Conservation (phyloP, 2,329 filamentous ascomycete genomes). For the Aspergillus proliferans region DNA sequence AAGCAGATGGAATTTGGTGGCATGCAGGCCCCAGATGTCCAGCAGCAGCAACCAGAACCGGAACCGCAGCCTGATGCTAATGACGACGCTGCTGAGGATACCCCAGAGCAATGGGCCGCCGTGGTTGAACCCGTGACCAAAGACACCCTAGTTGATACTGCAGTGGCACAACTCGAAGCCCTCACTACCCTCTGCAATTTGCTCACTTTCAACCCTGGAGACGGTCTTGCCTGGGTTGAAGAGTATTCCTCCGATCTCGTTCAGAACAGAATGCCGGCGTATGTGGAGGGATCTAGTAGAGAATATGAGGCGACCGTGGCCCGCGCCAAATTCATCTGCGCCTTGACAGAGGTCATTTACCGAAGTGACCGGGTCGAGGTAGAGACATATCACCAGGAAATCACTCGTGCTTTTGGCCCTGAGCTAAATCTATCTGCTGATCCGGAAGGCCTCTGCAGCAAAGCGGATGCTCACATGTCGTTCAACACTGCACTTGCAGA, state of each 20-base stretch:
- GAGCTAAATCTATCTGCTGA: conserved; percentile 38
- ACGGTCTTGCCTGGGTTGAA: conserved; percentile 52
- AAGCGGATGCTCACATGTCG: conserved; percentile 52
- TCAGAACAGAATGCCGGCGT: conserved; percentile 48
- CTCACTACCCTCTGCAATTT: conserved; percentile 49
- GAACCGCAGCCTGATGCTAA: conserved; percentile 3
- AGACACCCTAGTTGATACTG: conserved; percentile 60
- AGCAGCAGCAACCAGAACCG: conserved; percentile 12
- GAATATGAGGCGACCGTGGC: conserved; percentile 50
- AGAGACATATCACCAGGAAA: conserved; percentile 46
- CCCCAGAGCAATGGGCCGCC: conserved; percentile 56
- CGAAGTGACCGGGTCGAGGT: conserved; percentile 45
- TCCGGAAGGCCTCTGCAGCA: conserved; percentile 47
- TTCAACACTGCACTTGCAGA: conserved; percentile 46
- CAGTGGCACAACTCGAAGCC: conserved; percentile 56
- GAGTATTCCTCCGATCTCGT: conserved; percentile 50
- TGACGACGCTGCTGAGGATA: not conserved
- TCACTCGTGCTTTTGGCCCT: conserved; percentile 36
- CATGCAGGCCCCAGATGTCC: conserved; percentile 6
- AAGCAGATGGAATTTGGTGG: conserved; percentile 30
- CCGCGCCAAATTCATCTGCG: conserved; percentile 51
- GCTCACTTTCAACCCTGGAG: conserved; percentile 36
- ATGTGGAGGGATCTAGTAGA: conserved; percentile 41
- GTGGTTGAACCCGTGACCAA: conserved; percentile 63
- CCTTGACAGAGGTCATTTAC: conserved; percentile 53